A percentile compares a stretch with the other conserved stretches of the same genome.
These are phyloP conservation scores for Trichophyton rubrum DNA, from an alignment of 2,329 filamentous ascomycete genomes.

Conservation along the genomic window DNA sequence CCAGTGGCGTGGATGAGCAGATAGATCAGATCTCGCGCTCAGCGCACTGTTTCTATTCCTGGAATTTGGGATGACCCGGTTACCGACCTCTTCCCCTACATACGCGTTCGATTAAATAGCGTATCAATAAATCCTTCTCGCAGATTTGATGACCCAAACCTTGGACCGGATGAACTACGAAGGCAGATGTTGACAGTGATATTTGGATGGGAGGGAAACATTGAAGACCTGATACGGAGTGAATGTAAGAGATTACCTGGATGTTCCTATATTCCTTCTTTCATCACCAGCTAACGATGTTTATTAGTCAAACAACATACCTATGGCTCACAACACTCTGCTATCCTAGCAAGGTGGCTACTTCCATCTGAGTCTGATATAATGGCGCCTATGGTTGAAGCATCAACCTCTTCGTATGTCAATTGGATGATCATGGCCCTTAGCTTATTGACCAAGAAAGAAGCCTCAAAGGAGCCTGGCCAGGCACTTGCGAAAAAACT, in stretches of 20 bases:
- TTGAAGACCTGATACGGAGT: conserved; percentile 68
- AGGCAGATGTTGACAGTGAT: conserved; percentile 86
- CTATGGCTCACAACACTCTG: conserved; percentile 59
- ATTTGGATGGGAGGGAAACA: conserved; percentile 86
- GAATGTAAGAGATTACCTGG: conserved; percentile 44
- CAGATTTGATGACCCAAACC: conserved; percentile 42
- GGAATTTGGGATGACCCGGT: conserved; percentile 63
- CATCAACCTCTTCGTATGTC: conserved; percentile 77
- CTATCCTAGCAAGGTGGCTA: conserved; percentile 85
- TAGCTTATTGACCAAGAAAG: conserved; percentile 66
- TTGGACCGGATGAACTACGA: conserved; percentile 66
- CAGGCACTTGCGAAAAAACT: conserved; percentile 83
- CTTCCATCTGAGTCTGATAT: conserved; percentile 72
- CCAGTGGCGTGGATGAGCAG: too few relatives aligned
- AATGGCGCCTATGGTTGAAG: conserved; percentile 60
- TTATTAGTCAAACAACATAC: conserved; percentile 53
- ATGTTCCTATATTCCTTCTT: background rate
- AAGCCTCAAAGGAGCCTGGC: conserved; percentile 78
- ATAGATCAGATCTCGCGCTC: too few relatives aligned
- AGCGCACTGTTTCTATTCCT: conserved; percentile 66
- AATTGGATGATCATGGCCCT: conserved; percentile 96
- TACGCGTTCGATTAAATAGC: conserved; percentile 65
- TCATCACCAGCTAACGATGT: conserved; percentile 1
- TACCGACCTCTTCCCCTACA: conserved; percentile 76
- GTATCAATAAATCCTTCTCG: conserved; percentile 66